A percentile compares a stretch with the other conserved stretches of the same genome.
phyloP scores from a whole-genome alignment of 2,329 filamentous ascomycete genomes.

The Metarhizium anisopliae region DNA sequence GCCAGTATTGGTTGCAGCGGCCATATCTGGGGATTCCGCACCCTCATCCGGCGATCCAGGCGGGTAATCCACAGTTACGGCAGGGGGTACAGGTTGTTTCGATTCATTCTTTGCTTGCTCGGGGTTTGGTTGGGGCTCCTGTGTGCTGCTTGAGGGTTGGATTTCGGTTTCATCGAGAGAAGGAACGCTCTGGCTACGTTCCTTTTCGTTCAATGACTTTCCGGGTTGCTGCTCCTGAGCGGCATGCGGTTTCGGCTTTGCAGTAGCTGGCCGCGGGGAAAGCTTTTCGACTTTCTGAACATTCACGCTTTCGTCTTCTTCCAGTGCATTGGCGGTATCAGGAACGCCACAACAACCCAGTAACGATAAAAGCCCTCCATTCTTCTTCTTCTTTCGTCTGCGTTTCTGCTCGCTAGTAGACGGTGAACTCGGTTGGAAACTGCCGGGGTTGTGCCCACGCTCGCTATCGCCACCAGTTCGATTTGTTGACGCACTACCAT shows the following conservation, averaged over 20 bases:
- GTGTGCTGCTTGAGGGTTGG: slow-evolving; percentile 33
- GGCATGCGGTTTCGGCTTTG: slow-evolving; percentile 43
- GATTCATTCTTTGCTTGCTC: slow-evolving; percentile 37
- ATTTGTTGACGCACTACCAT: slow-evolving; percentile 61
- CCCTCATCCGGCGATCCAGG: slow-evolving; percentile 21
- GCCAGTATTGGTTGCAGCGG: slow-evolving; percentile 39
- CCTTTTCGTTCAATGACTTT: slow-evolving; percentile 40
- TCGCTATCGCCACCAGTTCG: slow-evolving; percentile 46
- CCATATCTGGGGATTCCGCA: slow-evolving; percentile 17
- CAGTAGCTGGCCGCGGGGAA: slow-evolving; percentile 43
- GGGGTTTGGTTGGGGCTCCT: slow-evolving; percentile 34
- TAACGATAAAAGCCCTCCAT: slow-evolving; percentile 47
- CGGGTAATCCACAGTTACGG: slow-evolving; percentile 31
- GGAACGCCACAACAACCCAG: slow-evolving; percentile 60
- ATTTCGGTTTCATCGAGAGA: slow-evolving; percentile 33
- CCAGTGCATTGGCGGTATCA: slow-evolving; percentile 46
- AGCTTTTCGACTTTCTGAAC: slow-evolving; percentile 51
- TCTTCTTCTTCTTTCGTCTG: slow-evolving; percentile 40
- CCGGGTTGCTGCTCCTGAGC: slow-evolving; percentile 39
- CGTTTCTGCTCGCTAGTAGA: slow-evolving; percentile 40
- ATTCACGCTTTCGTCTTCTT: slow-evolving; percentile 42
- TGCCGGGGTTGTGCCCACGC: slow-evolving; percentile 37
- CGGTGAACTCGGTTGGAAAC: slow-evolving; percentile 44
- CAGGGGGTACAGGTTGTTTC: slow-evolving; percentile 32
- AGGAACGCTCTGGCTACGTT: slow-evolving; percentile 25